Conservation (phyloP, 352 stramenopile species). For the Phytophthora fragariaefolia region DNA sequence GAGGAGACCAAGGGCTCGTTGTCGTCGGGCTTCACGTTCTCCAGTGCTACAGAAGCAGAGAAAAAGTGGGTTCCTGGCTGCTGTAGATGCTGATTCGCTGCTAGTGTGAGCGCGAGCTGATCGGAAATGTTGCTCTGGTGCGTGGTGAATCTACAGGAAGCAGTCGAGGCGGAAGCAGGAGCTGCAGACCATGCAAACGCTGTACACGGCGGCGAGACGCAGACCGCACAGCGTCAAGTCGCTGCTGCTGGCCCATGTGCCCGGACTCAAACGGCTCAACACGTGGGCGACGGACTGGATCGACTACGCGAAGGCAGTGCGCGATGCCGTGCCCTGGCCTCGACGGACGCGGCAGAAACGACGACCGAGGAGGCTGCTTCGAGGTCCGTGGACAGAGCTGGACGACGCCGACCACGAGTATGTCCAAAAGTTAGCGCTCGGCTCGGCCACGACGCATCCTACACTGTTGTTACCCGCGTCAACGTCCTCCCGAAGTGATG, state of each 20-base stretch:
- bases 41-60: conserved; percentile 35
- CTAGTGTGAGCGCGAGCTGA: too few relatives aligned
- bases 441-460: conserved; percentile 18
- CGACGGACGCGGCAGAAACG: conserved; percentile 27
- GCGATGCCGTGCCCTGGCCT: conserved; percentile 21
- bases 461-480: conserved; percentile 22
- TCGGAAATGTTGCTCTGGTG: background rate
- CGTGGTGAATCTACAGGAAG: conserved; percentile 22
- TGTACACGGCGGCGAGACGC: conserved; percentile 53
- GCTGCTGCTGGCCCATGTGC: conserved; percentile 44
- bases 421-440: conserved; percentile 44
- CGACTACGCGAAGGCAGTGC: conserved; percentile 31
- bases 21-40: conserved; percentile 51
- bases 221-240: conserved; percentile 49
- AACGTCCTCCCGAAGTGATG: background rate
- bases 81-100: background rate
- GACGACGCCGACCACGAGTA: conserved; percentile 55
- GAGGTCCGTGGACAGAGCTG: conserved; percentile 47
- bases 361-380: conserved; percentile 31
- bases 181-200: conserved; percentile 49
- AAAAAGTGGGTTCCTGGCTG: conserved; percentile 32
- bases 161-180: conserved; percentile 50
- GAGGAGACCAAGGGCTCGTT: conserved; percentile 26
- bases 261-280: conserved; percentile 46
- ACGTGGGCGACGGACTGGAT: conserved; percentile 40